phyloP scores from a whole-genome alignment of 192 early-diverging fungal species.

The Podila clonocystis region DNA sequence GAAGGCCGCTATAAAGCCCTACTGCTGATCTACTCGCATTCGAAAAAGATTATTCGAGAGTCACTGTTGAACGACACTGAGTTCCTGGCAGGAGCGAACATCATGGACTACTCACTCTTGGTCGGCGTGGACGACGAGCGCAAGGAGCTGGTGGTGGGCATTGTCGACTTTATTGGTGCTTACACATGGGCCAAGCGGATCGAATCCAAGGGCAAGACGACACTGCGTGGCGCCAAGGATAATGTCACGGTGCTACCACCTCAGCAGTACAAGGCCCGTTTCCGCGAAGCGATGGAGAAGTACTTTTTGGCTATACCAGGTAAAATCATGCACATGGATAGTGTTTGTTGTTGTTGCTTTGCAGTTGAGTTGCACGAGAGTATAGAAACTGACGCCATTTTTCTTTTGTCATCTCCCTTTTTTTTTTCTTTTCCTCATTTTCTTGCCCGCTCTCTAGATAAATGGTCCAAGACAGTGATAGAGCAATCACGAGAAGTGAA shows the following conservation, averaged over 20 bases:
- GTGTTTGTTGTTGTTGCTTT: no score
- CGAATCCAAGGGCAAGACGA: conserved; percentile 78
- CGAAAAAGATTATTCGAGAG: conserved; percentile 80
- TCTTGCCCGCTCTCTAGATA: conserved; percentile 12
- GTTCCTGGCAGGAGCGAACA: conserved; percentile 89
- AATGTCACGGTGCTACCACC: conserved; percentile 93
- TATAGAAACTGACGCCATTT: no score
- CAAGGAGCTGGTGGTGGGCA: conserved; percentile 88
- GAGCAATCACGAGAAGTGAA: conserved; percentile 35
- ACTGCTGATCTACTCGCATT: conserved; percentile 86
- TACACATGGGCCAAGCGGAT: conserved; percentile 99
- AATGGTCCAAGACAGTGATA: conserved; percentile 41
- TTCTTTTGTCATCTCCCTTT: neutral
- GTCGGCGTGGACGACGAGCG: conserved; percentile 91
- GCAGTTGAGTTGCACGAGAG: neutral
- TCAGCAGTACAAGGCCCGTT: conserved; percentile 91
- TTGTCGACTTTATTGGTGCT: conserved; percentile 90
- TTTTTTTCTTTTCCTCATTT: neutral
- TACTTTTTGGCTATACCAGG: conserved; percentile 91
- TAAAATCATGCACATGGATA: conserved; percentile 30
- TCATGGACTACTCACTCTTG: conserved; percentile 97
- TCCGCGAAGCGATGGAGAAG: conserved; percentile 87
- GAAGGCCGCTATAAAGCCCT: conserved; percentile 66
- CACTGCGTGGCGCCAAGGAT: conserved; percentile 76
- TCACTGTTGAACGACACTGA: conserved; percentile 93